A percentile compares a stretch with the other conserved stretches of the same genome.
phyloP scores from a whole-genome alignment of 306 rosid genomes.

The Alnus rubra region DNA sequence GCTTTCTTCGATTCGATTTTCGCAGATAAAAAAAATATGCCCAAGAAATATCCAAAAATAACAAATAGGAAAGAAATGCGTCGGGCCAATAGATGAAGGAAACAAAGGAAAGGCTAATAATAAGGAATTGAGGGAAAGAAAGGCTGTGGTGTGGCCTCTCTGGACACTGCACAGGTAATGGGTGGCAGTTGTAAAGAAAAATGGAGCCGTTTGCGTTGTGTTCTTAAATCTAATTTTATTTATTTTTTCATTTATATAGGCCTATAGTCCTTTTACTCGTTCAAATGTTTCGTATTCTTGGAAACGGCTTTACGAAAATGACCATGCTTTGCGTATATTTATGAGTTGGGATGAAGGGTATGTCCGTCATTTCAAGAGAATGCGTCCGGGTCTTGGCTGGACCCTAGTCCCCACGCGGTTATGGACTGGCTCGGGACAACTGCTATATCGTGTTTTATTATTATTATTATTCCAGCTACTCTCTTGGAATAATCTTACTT shows the following conservation, averaged over 20 bases:
- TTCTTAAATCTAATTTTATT: not conserved
- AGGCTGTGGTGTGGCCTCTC: conserved; percentile 37
- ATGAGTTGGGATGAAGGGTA: not conserved
- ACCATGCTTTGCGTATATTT: not conserved
- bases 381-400: not conserved
- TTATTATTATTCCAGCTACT: no score
- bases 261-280: not conserved
- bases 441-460: not conserved
- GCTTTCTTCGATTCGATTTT: not conserved
- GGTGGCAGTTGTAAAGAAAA: conserved; percentile 35
- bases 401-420: conserved; percentile 55
- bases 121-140: conserved; percentile 1
- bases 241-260: not conserved
- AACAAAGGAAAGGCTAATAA: not conserved
- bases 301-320: not conserved
- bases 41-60: not conserved
- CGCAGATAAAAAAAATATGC: not conserved
- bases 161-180: conserved; percentile 36
- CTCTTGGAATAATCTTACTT: no score
- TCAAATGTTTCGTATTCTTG: not conserved
- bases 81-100: not conserved
- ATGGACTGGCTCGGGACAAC: conserved; percentile 44
- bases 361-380: not conserved
- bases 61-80: not conserved
- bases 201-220: conserved; percentile 38